Base-by-base conservation (phyloP, 805 yeast species). In the Metschnikowia koreensis region DNA sequence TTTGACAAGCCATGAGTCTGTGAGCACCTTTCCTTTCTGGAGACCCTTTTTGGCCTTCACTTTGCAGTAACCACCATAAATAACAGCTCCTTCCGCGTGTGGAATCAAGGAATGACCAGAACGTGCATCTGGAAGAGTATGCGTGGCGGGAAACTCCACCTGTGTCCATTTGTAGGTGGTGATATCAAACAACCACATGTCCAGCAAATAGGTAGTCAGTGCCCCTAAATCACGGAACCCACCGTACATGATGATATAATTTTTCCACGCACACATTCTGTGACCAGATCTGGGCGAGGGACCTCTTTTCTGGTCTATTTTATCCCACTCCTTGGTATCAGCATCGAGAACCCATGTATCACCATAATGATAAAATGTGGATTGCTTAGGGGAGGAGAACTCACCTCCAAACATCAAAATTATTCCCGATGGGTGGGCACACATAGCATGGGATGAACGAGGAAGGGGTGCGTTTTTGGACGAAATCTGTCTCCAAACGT, bases 311-410 rank as follows among this genome's bases (percentile, higher is more conserved):
- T 74, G 71, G 50, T 93, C 98, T 6, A 91, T 73, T 63, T 92
- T 91, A 22, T 87, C 77, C 98, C 98, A 93, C 68, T 91, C 97
- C 62, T 88, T 90, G 15, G 86, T 76, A 33, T 79, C 82, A 1
- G 92, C 81, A 62, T 94, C 98, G 53, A 93, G 73, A 44, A 93
- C 77, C 99, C 99, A 93, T 4, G 97, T 87, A 65, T 93, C 99
- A 15, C 97, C 93, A 66, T 89, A 93, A 69, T 93, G 99, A 67
- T 94, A 94, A 69, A 93, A 93, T 0, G 97, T 90, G 46, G 89
- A 83, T 67, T 93, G 99, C 62, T 93, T 93, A 3, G 98, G 98
- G 13, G 96, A 88, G 1, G 97, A 89, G 61, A 94, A 93, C 69
- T 93, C 99, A 62, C 99, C 99, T 46, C 98, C 99, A 71, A 90